Percentiles rank a stretch among this genome's conserved stretches.
These are phyloP conservation scores for Heliosperma pusillum DNA, from an alignment of 148 eudicot genomes.

Conservation along the genomic window DNA sequence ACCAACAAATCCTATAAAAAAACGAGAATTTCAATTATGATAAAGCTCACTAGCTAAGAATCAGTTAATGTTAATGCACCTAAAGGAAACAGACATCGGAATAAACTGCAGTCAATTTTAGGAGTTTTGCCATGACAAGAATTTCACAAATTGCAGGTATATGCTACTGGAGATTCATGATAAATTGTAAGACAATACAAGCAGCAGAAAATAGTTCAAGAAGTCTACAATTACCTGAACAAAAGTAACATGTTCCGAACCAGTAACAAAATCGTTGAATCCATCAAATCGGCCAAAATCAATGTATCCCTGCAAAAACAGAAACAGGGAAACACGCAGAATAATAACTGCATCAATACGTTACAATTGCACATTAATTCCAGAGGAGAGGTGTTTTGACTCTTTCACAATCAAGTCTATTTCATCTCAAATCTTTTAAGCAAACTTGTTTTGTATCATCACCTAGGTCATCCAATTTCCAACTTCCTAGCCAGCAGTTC, in stretches of 20 bases:
- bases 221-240: slow-evolving; percentile 54
- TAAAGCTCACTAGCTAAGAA: no score
- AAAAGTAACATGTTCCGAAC: slow-evolving; percentile 60
- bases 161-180: not conserved
- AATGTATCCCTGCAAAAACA: slow-evolving; percentile 66
- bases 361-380: not conserved
- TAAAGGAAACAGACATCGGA: no score
- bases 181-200: not conserved
- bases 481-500: not conserved
- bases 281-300: slow-evolving; percentile 82
- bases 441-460: not conserved
- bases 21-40: not conserved
- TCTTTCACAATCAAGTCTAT: not conserved
- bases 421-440: not conserved
- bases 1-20: not conserved
- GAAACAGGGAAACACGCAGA: slow-evolving; percentile 2
- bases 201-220: not conserved
- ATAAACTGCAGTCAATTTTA: no score
- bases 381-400: slow-evolving; percentile 1
- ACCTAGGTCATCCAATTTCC: not conserved
- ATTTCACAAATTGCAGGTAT: not conserved
- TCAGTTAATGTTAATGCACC: no score
- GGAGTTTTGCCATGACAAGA: not conserved
- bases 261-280: slow-evolving; percentile 61
- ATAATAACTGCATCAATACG: not conserved